These are phyloP conservation scores for Cinchona pubescens DNA, from an alignment of 257 asterid species.

Conservation along the genomic window DNA sequence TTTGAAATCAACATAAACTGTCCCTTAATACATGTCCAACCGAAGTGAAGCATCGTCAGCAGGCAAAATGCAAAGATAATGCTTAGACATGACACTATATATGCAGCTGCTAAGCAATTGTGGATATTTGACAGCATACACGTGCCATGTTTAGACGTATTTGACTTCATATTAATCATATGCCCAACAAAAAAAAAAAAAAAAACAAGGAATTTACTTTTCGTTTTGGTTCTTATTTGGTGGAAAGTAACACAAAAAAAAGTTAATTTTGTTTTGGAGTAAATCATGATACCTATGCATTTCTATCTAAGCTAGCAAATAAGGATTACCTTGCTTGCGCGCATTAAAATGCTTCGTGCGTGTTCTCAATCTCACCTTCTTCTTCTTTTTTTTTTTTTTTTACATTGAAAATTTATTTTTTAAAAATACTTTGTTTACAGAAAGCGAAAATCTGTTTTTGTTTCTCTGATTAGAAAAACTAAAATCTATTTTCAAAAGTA, in stretches of 20 bases:
- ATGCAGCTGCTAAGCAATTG: slow-evolving; percentile 5
- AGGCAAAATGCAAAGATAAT: slow-evolving; percentile 5
- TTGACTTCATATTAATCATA: background rate
- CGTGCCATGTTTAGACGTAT: slow-evolving; percentile 15
- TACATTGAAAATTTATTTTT: too few relatives aligned
- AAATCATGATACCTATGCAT: background rate
- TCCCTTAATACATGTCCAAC: slow-evolving; percentile 7
- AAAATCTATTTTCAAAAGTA: too few relatives aligned
- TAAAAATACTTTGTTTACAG: too few relatives aligned
- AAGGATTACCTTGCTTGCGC: background rate
- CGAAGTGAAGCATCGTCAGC: slow-evolving; percentile 1
- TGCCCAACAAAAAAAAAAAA: too few relatives aligned
- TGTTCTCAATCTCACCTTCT: too few relatives aligned
- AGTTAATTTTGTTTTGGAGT: background rate
- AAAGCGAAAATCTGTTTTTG: too few relatives aligned
- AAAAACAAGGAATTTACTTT: background rate
- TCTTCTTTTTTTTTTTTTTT: too few relatives aligned
- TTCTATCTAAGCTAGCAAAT: background rate
- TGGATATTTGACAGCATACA: slow-evolving; percentile 12
- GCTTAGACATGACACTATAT: slow-evolving; percentile 20
- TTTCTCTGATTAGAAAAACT: too few relatives aligned
- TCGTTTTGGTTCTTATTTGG: background rate
- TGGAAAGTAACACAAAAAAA: background rate
- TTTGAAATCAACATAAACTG: slow-evolving; percentile 10
- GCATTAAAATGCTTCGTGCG: too few relatives aligned